Conservation (phyloP, 371 early-diverging fungal species). For the Rhizopus sp. region DNA sequence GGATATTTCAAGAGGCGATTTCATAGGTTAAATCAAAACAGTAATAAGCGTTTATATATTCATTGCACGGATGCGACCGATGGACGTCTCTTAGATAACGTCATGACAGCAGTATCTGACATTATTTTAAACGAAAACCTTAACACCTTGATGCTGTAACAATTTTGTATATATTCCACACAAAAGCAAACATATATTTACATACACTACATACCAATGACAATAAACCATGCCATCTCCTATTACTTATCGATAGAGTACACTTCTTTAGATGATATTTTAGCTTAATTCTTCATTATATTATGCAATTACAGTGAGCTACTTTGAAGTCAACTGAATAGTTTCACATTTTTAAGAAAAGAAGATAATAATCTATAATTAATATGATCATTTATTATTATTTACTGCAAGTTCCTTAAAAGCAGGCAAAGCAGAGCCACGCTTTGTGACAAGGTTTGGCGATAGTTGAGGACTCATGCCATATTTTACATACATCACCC, state of each 20-base stretch:
- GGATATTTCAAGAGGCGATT: constrained; percentile 42
- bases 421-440: constrained; percentile 14
- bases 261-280: too few species aligned
- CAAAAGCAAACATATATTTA: too few species aligned
- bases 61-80: constrained; percentile 67
- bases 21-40: constrained; percentile 36
- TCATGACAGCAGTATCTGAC: constrained; percentile 61
- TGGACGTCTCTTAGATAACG: constrained; percentile 54
- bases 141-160: constrained; percentile 22
- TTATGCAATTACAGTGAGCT: too few species aligned
- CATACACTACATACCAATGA: too few species aligned
- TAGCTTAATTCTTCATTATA: too few species aligned
- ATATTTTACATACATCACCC: constrained; percentile 8
- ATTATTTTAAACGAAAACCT: constrained; percentile 56
- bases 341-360: too few species aligned
- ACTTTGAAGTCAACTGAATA: too few species aligned
- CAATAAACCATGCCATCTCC: neutral
- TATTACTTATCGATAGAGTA: neutral
- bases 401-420: constrained; percentile 6
- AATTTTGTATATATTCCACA: neutral
- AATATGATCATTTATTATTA: neutral
- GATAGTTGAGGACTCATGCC: constrained; percentile 4
- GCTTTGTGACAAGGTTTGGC: constrained; percentile 1
- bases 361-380: too few species aligned
- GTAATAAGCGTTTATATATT: constrained; percentile 55